Evolutionary conservation across 805 yeast species (phyloP), one percentile per base, ranked within the genome.

Genomic region (Priceomyces melissophilus): DNA sequence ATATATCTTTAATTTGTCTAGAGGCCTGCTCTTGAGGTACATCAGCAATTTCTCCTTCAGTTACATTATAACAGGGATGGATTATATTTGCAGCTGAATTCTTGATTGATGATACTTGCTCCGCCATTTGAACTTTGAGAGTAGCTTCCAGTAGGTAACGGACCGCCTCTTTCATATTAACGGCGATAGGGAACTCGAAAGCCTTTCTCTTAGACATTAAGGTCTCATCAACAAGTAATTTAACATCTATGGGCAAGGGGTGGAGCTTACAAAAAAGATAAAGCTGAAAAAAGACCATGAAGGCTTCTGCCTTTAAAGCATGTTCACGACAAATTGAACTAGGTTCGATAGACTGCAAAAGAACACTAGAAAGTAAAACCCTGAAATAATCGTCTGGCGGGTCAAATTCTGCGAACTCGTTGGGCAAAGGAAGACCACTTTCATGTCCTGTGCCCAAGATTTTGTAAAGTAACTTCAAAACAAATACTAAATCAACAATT

Each of bases 381-480:
- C 96, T 71, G 60, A 87, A 87, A 54, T 81, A 86, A 51, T 86
- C 81, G 49, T 80, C 75, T 0, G 82, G 81, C 10, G 63, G 63
- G 61, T 89, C 96, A n/a, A 73, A 38, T 12, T 63, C 73, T 2
- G 54, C 31, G 15, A 63, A 67, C 5, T 74, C 72, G 8, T 54
- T 60, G 1, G 95, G 90, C n/a, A 60, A 50, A 3, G 73, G 73
- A 38, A 73, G 73, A 39, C 78, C 78, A 42, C 71, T 67, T 0
- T 75, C 73, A 64, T 86, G 82, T 0, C 95, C 96, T 57, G 65
- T 76, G 32, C 82, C 76, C 3, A 87, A 43, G 6, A 86, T 69
- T 44, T 71, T 70, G 59, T 73, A 83, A 10, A 82, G 46, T 3
- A 82, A 55, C 33, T 78, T 81, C 34, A 75, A 58, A 2, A 84